These are phyloP conservation scores for Calycina herbarum DNA, from an alignment of 2,329 filamentous ascomycete species.

Conservation along the genomic window DNA sequence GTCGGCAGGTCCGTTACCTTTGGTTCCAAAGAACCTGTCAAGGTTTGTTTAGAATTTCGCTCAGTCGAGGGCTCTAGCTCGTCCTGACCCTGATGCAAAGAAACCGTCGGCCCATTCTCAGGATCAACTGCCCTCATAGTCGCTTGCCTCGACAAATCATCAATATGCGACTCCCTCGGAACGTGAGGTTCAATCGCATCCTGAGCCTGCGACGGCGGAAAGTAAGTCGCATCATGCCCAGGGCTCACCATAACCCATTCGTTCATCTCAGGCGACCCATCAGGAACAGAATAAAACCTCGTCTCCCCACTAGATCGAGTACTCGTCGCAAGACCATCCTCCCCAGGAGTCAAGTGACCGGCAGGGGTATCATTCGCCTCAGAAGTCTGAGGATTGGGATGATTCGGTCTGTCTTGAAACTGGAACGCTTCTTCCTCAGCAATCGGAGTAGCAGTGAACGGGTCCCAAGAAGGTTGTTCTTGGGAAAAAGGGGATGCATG, in stretches of 20 bases:
- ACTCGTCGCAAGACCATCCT: conserved; percentile 16
- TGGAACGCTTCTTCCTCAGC: conserved; percentile 41
- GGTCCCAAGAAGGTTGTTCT: conserved; percentile 39
- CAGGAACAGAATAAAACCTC: conserved; percentile 27
- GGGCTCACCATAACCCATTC: conserved; percentile 31
- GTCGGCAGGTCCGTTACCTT: background rate
- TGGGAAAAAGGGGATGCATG: conserved; percentile 38
- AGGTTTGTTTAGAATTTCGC: background rate
- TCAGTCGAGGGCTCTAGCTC: background rate
- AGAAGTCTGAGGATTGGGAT: background rate
- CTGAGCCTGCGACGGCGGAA: background rate
- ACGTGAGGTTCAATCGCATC: background rate
- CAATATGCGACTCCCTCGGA: background rate
- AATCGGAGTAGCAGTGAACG: conserved; percentile 40
- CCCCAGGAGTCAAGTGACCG: conserved; percentile 1
- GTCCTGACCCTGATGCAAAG: background rate
- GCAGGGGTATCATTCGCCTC: background rate
- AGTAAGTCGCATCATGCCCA: background rate
- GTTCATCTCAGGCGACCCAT: conserved; percentile 11
- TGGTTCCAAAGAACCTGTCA: background rate
- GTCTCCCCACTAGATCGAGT: conserved; percentile 28
- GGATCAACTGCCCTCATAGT: background rate
- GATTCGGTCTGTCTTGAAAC: conserved; percentile 23
- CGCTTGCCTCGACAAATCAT: conserved; percentile 1
- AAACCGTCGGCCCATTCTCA: background rate